Evolutionary conservation across 495 filamentous ascomycete species (phyloP).

Genomic region (Friedmanniomyces endolithicus): DNA sequence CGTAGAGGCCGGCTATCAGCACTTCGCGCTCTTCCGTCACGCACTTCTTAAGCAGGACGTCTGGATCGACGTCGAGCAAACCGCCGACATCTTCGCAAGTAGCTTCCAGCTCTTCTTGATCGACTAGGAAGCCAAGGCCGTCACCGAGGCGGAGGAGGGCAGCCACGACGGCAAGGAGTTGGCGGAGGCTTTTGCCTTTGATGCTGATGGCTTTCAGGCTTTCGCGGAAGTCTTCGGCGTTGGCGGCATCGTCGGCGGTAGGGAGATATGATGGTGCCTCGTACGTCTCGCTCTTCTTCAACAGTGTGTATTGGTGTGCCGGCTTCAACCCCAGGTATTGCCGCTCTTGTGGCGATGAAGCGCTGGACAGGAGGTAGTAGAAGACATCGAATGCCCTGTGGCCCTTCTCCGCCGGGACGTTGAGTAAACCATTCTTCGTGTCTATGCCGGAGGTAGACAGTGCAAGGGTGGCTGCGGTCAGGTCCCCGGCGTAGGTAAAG

Average conservation of each 20-base stretch:
- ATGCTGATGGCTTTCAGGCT: slow-evolving; percentile 82
- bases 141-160: slow-evolving; percentile 86
- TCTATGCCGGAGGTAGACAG: slow-evolving; percentile 83
- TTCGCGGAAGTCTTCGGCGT: slow-evolving; percentile 80
- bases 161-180: slow-evolving; percentile 70
- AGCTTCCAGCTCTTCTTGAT: slow-evolving; percentile 73
- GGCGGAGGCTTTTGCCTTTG: slow-evolving; percentile 67
- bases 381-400: slow-evolving; percentile 97
- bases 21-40: slow-evolving; percentile 71
- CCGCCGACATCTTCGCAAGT: slow-evolving; percentile 84
- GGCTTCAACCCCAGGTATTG: slow-evolving; percentile 80
- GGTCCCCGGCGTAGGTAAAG: slow-evolving; percentile 64
- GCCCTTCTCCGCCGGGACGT: slow-evolving; percentile 65
- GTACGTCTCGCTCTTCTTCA: slow-evolving; percentile 75
- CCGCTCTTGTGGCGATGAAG: slow-evolving; percentile 78
- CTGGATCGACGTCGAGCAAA: slow-evolving; percentile 74
- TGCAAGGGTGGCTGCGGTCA: slow-evolving; percentile 62
- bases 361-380: slow-evolving; percentile 85
- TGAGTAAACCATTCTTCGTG: slow-evolving; percentile 65
- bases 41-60: slow-evolving; percentile 65
- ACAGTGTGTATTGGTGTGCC: slow-evolving; percentile 62
- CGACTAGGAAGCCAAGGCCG: slow-evolving; percentile 69
- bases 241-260: slow-evolving; percentile 82
- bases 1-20: slow-evolving; percentile 77
- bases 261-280: slow-evolving; percentile 80